Conservation (phyloP, 306 rosid species). For the apple (Malus domestica) region DNA sequence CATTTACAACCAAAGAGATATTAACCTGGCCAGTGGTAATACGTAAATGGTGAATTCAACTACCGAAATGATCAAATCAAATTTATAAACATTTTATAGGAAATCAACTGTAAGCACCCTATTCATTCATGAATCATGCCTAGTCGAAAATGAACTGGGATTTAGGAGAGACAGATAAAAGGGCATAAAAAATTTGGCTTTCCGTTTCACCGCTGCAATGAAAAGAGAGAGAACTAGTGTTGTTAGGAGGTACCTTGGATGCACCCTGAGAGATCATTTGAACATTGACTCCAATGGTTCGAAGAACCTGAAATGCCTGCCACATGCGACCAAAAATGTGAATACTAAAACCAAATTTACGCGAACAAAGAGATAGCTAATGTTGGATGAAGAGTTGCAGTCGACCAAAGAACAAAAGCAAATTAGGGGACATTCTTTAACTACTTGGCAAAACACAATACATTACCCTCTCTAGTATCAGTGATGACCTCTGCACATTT, state of each 20-base stretch:
- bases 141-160: not conserved
- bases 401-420: not conserved
- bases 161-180: no score
- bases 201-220: not conserved
- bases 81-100: not conserved
- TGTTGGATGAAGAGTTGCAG: not conserved
- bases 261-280: conserved; percentile 99
- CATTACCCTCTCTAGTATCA: conserved; percentile 82
- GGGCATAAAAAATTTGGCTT: not conserved
- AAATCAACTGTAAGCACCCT: not conserved
- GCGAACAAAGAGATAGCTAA: not conserved
- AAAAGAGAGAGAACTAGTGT: conserved; percentile 1
- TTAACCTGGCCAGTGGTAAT: conserved; percentile 52
- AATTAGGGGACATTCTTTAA: not conserved
- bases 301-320: conserved; percentile 81
- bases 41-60: conserved; percentile 3
- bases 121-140: not conserved
- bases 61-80: not conserved
- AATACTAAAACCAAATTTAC: not conserved
- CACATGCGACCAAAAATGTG: conserved; percentile 10
- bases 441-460: conserved; percentile 8
- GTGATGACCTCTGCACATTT: conserved; percentile 84
- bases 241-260: conserved; percentile 58
- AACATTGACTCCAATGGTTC: conserved; percentile 72
- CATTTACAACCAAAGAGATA: conserved; percentile 82